Evolutionary conservation across 2,329 filamentous ascomycete species (phyloP), one percentile per base, ranked within the genome.

Genomic region (Neofusicoccum sp.): DNA sequence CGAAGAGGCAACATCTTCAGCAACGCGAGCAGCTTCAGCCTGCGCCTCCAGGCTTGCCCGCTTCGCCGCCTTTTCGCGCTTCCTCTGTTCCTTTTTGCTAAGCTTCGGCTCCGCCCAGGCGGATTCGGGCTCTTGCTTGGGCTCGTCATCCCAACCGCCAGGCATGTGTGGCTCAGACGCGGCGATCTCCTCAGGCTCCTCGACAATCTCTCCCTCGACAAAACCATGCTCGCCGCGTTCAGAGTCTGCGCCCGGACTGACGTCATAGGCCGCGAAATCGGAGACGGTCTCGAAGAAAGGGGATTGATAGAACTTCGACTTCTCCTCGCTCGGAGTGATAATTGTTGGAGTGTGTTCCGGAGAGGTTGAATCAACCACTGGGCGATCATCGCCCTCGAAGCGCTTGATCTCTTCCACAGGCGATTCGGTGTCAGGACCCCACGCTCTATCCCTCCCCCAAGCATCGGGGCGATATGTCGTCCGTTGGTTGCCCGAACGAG

Each of bases 111-210:
- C 56, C 14, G 16, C 41, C 54, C 54, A 58, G 3, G 39, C 29
- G 28, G 41, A 14, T 2, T 48, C 56, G 7, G 34, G 7, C 45
- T 49, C 44, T 6, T 31, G 45, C 34, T 49, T 33, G 73, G 65
- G 77, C 47, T 73, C 65, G 6, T 80, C 73, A 28, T 72, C 71
- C 65, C 90, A 93, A 8, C 83, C 78, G 22, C 89, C 89, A 29
- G 89, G 87, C 74, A 89, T 85, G 63, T 85, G 81, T 47, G 80
- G 71, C 22, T 71, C 68, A 56, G 45, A 48, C 2, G 44, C 34
- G 9, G 76, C 66, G 7, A 60, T 71, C 12, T 84, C 84, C 68
- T 88, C 87, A 3, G 86, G 84, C 3, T 88, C 87, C 16, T 80
- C 78, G 60, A 69, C 66, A 65, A 69, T 50, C 67, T 75, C 48